Evolutionary conservation across 2,329 filamentous ascomycete species (phyloP), one percentile per base, ranked within the genome.

Genomic region (Trichoderma hamatum): DNA sequence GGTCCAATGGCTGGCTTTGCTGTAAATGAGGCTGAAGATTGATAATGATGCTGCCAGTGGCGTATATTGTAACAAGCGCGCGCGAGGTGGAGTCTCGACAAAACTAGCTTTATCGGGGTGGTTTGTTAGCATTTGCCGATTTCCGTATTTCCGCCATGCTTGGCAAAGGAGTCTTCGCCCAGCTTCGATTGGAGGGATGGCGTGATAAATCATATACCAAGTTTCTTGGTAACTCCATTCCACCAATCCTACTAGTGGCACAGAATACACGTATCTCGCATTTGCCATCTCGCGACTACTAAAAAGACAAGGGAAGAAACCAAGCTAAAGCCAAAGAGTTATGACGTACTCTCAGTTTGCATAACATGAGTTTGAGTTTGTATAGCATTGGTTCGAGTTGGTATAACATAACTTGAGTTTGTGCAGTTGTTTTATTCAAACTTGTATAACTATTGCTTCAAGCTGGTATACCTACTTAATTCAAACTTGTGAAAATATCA

Each of bases 111-210:
- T 3, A 26, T 16, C n/a, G 9, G 59, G 43, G 21, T 19, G 30
- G 6, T 1, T n/a, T 36, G 34, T n/a, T 43, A 34, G 21, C 30
- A 32, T 34, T 36, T 3, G 46, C 30, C 6, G 26, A 63, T 3
- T 39, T 63, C 60, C 60, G 60, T 63, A 63, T 28, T 63, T 63
- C 55, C 55, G 55, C 21, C 21, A 1, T 36, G 46, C 2, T 36
- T 36, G n/a, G 55, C 9, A n/a, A 43, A 43, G 28, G n/a, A 19
- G 30, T 51, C 46, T 34, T 51, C 28, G 28, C 34, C 14, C 5
- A 21, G 4, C 30, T 32, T 21, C 10, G 4, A 21, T n/a, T 21
- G 30, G 46, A 49, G 30, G 36, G 9, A 49, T 63, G 60, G 46
- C 30, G 46, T 54, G 60, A 54, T 28, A n/a, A n/a, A 16, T 26